Evolutionary conservation across 352 stramenopile species (phyloP), one percentile per base, ranked within the genome.

Genomic region (Plasmopara halstedii): DNA sequence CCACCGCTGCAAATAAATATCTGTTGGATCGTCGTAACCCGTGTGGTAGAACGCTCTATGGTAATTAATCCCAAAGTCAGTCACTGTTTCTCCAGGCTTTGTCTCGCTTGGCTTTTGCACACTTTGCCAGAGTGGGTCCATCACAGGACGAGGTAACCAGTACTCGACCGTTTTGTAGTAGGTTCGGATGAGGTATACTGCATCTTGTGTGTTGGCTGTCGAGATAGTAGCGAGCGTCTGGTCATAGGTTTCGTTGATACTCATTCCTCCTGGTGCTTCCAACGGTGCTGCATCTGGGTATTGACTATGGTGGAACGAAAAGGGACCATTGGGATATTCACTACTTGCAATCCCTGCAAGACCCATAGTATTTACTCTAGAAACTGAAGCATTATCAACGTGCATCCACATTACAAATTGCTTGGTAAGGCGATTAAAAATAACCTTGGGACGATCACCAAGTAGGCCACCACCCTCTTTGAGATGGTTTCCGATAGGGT

Each of bases 331-430:
- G 1, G 88, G 85, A 53, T 89, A 97, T 8, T 70, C 48, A 32
- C 82, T 92, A 1, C 74, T 88, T 6, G 94, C 93, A 2, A 98
- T 83, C 9, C 83, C 91, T 4, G 70, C 88, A 37, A 98, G 69
- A 19, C 87, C 94, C 57, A 97, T 82, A 1, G 79, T 77, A 46
- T 89, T 86, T 6, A 36, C 14, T 37, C 33, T 22, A 25, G 46
- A 48, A 0, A 21, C n/a, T 11, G 57, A 74, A 6, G 42, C 55
- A 53, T 96, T 92, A 58, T 98, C 91, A 11, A 98, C 81, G 35
- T 94, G 82, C 73, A 97, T 94, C 95, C 95, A 98, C 94, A 99
- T 98, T 3, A 98, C 94, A 56, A 95, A 98, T 25, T 86, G 70
- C 26, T 70, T 51, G 6, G 73, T 94, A 3, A 60, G 55, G 17